A percentile compares a stretch with the other conserved stretches of the same genome.
phyloP scores from a whole-genome alignment of 129 eudicot species.

The Chrysanthemum makinoi region DNA sequence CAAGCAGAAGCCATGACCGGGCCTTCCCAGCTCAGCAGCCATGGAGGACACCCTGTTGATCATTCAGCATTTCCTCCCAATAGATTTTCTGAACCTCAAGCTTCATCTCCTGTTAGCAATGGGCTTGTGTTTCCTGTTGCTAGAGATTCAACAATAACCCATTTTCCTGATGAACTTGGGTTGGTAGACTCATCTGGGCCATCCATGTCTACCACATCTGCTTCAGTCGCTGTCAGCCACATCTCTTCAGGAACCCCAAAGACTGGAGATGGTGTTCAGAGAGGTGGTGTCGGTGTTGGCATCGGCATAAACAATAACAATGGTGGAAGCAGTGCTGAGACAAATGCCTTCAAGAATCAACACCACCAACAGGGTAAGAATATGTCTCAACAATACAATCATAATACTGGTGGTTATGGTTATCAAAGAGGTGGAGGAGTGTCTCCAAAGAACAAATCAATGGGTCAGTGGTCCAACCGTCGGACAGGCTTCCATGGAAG shows the following conservation, averaged over 20 bases:
- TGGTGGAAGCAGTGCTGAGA: constrained; percentile 25
- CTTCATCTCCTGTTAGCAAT: constrained; percentile 36
- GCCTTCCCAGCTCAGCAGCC: constrained; percentile 56
- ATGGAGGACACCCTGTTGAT: constrained; percentile 44
- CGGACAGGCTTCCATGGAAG: constrained; percentile 78
- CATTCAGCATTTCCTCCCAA: constrained; percentile 47
- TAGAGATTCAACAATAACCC: constrained; percentile 38
- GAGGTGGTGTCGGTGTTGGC: constrained; percentile 15
- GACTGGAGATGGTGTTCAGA: constrained; percentile 34
- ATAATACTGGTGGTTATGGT: constrained; percentile 45
- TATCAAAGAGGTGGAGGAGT: constrained; percentile 61
- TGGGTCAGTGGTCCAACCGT: constrained; percentile 71
- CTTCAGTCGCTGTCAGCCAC: constrained; percentile 21
- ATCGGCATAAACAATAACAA: constrained; percentile 25
- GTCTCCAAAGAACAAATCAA: constrained; percentile 57
- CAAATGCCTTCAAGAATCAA: constrained; percentile 34
- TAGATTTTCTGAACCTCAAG: constrained; percentile 55
- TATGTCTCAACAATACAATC: constrained; percentile 45
- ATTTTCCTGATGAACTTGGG: constrained; percentile 58
- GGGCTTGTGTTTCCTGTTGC: constrained; percentile 35
- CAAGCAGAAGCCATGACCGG: constrained; percentile 44
- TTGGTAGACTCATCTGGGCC: constrained; percentile 46
- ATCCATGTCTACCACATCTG: constrained; percentile 33
- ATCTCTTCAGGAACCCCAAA: constrained; percentile 38
- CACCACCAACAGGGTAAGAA: constrained; percentile 50